phyloP scores from a whole-genome alignment of 164 flowering plant species.

The Paratinospora sagittata region DNA sequence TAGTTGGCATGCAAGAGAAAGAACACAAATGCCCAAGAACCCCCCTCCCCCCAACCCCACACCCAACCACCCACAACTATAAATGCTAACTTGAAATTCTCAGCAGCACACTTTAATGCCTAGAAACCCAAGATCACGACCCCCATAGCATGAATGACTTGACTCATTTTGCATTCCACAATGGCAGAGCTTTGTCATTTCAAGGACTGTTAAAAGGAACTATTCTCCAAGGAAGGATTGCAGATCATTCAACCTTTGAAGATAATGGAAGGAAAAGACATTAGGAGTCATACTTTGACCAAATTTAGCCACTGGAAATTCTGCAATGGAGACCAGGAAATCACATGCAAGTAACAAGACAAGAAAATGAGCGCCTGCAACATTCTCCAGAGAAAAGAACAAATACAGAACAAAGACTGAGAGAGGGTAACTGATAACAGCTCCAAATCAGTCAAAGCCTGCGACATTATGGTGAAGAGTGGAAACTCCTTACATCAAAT shows the following conservation, averaged over 20 bases:
- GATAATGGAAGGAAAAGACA: background rate
- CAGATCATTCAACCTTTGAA: background rate
- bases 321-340: constrained; percentile 5
- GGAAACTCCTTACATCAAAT: constrained; percentile 13
- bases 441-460: constrained; percentile 14
- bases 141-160: too few species aligned
- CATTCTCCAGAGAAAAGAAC: constrained; percentile 6
- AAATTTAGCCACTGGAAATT: background rate
- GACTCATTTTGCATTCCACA: background rate
- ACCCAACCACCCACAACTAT: too few species aligned
- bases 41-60: too few species aligned
- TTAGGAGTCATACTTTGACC: background rate
- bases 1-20: background rate
- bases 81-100: background rate
- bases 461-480: constrained; percentile 10
- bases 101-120: background rate
- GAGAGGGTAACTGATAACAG: constrained; percentile 5
- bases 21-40: background rate
- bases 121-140: background rate
- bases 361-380: constrained; percentile 7
- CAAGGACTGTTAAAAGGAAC: background rate
- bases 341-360: constrained; percentile 5
- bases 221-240: constrained; percentile 4
- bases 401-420: constrained; percentile 8
- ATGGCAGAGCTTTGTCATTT: background rate